Conservation (phyloP, 129 eudicot genomes). For the Kitagawia praeruptora region DNA sequence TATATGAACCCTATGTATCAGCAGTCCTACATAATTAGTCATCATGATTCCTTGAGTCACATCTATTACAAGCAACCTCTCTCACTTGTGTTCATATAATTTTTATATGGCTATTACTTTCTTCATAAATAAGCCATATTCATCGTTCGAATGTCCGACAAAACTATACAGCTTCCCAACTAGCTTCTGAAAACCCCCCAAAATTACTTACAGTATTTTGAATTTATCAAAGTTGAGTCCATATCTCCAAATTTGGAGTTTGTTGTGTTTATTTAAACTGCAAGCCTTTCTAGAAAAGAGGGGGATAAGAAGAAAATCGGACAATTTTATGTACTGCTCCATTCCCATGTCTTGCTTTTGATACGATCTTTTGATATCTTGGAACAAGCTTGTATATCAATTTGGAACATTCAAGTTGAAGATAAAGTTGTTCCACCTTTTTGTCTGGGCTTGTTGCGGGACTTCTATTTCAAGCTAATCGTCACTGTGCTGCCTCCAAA, state of each 20-base stretch:
- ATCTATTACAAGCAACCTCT: conserved; percentile 20
- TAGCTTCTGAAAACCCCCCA: conserved; percentile 28
- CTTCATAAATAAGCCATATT: conserved; percentile 43
- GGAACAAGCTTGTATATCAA: conserved; percentile 25
- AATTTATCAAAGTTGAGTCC: conserved; percentile 15
- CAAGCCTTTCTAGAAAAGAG: conserved; percentile 26
- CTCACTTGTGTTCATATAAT: conserved; percentile 40
- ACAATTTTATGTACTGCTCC: background rate
- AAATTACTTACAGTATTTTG: conserved; percentile 18
- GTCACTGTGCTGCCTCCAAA: conserved; percentile 12
- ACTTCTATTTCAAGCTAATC: conserved; percentile 17
- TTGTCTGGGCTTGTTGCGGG: conserved; percentile 32
- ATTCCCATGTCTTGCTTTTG: background rate
- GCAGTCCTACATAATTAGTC: conserved; percentile 17
- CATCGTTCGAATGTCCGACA: conserved; percentile 23
- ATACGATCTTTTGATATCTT: conserved; percentile 14
- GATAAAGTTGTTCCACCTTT: conserved; percentile 27
- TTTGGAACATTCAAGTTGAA: conserved; percentile 17
- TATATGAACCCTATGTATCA: conserved; percentile 26
- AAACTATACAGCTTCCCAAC: conserved; percentile 28
- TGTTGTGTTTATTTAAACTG: conserved; percentile 35
- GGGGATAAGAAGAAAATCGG: background rate
- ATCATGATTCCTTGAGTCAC: conserved; percentile 14
- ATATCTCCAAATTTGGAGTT: conserved; percentile 30
- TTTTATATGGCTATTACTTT: conserved; percentile 35